These are phyloP conservation scores for Hypomyces rosellus DNA, from an alignment of 2,329 filamentous ascomycete genomes.

Conservation along the genomic window DNA sequence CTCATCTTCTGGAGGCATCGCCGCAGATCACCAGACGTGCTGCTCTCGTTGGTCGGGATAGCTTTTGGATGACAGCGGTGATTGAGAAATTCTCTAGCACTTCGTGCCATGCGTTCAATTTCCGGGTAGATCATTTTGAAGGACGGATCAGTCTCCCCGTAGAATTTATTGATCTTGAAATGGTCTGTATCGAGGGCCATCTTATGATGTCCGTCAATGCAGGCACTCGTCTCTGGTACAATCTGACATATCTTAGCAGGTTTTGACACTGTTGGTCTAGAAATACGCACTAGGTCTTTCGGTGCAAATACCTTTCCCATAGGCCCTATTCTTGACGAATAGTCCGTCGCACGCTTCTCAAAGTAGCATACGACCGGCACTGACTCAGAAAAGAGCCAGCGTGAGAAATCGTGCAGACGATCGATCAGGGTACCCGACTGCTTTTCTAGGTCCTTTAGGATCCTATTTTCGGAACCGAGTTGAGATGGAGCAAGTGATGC, in stretches of 20 bases:
- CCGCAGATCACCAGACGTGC: conserved; percentile 1
- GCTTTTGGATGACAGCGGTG: neutral
- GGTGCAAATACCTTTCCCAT: neutral
- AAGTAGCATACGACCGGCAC: conserved; percentile 8
- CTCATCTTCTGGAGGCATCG: conserved; percentile 6
- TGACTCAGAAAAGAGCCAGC: conserved; percentile 10
- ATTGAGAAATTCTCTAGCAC: neutral
- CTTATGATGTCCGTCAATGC: conserved; percentile 9
- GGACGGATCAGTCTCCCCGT: conserved; percentile 7
- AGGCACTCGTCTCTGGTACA: conserved; percentile 10
- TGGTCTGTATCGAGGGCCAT: conserved; percentile 11
- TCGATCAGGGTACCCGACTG: conserved; percentile 6
- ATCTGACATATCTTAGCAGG: conserved; percentile 1
- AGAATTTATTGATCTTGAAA: conserved; percentile 13
- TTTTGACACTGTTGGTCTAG: neutral
- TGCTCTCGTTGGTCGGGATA: conserved; percentile 2
- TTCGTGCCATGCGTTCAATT: conserved; percentile 4
- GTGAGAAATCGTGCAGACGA: conserved; percentile 13
- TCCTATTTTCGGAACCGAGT: conserved; percentile 2
- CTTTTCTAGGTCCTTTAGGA: conserved; percentile 7
- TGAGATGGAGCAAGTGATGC: neutral
- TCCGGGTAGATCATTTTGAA: conserved; percentile 12
- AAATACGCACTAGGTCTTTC: conserved; percentile 2
- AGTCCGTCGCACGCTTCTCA: conserved; percentile 10
- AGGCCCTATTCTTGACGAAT: conserved; percentile 2